phyloP scores from a whole-genome alignment of 495 filamentous ascomycete genomes.

The Neurospora sp. region DNA sequence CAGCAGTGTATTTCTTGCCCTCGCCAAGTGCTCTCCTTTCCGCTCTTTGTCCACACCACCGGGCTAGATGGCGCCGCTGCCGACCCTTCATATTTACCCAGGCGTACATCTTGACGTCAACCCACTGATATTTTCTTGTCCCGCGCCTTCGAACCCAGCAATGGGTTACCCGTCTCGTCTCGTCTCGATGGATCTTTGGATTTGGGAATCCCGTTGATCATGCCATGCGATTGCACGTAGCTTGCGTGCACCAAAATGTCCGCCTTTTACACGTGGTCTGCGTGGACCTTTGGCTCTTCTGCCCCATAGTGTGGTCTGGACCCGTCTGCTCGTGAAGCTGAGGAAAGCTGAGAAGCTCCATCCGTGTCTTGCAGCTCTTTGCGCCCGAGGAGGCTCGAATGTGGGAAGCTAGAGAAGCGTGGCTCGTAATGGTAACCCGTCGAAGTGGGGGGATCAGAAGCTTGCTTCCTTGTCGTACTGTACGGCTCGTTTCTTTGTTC shows the following conservation, averaged over 20 bases:
- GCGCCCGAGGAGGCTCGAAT: neutral
- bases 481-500: neutral
- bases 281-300: neutral
- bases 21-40: neutral
- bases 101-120: neutral
- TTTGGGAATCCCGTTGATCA: neutral
- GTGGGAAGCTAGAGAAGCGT: neutral
- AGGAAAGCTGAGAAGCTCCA: neutral
- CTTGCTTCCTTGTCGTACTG: neutral
- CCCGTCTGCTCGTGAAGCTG: neutral
- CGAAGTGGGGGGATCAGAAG: neutral
- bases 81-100: neutral
- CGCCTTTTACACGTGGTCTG: neutral
- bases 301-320: neutral
- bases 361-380: neutral
- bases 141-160: neutral
- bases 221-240: neutral
- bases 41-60: neutral
- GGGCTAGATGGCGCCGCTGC: neutral
- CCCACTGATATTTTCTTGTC: neutral
- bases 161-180: neutral
- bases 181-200: neutral
- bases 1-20: neutral
- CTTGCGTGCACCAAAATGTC: neutral
- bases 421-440: neutral